phyloP scores from a whole-genome alignment of 2,329 filamentous ascomycete genomes.

The Penicillium sp. region DNA sequence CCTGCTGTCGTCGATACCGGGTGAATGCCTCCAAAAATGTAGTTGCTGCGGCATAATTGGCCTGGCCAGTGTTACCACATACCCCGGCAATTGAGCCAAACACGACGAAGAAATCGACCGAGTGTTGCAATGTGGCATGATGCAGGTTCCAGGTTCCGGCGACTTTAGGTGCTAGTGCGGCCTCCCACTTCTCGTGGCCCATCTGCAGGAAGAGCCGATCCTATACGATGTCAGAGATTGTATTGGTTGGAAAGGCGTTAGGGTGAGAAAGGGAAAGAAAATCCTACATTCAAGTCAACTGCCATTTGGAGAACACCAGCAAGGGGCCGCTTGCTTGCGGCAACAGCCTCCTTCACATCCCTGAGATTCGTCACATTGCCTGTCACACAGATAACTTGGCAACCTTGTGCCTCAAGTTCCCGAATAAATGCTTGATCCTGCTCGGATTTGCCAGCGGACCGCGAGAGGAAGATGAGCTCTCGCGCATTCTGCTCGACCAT shows the following conservation, averaged over 20 bases:
- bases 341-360: constrained; percentile 1
- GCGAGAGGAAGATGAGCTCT: constrained; percentile 10
- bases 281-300: constrained; percentile 2
- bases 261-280: background rate
- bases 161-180: constrained; percentile 35
- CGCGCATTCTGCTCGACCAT: constrained; percentile 14
- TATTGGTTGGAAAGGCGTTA: no score
- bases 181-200: constrained; percentile 33
- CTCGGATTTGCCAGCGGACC: constrained; percentile 4
- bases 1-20: constrained; percentile 21
- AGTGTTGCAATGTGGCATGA: constrained; percentile 3
- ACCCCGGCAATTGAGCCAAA: constrained; percentile 35
- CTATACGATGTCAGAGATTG: background rate
- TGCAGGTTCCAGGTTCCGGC: constrained; percentile 33
- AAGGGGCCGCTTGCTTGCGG: background rate
- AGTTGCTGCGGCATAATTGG: constrained; percentile 41
- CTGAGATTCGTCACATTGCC: constrained; percentile 1
- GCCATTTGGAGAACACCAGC: constrained; percentile 11
- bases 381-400: background rate
- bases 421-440: constrained; percentile 4
- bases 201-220: constrained; percentile 32
- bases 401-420: constrained; percentile 10
- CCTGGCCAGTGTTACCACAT: constrained; percentile 40
- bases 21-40: constrained; percentile 34
- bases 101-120: constrained; percentile 28